These are phyloP conservation scores for Rosa hybrid DNA, from an alignment of 331 rosid species.

Conservation along the genomic window DNA sequence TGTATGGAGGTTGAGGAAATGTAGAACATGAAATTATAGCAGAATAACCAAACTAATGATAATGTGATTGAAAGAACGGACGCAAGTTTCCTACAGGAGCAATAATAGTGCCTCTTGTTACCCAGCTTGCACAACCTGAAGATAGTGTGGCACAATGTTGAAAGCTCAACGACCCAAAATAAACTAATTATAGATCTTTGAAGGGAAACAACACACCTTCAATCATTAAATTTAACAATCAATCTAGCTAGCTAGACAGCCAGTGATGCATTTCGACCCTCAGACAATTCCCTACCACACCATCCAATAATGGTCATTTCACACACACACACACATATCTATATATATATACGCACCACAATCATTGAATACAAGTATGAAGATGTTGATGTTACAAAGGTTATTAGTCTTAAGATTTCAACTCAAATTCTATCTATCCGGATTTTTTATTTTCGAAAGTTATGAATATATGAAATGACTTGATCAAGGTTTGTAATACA, in stretches of 20 bases:
- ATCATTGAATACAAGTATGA: constrained; percentile 16
- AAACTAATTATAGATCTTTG: constrained; percentile 24
- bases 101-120: constrained; percentile 12
- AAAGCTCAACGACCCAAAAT: constrained; percentile 33
- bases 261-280: constrained; percentile 11
- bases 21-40: not conserved
- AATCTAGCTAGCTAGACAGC: not conserved
- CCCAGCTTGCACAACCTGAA: constrained; percentile 13
- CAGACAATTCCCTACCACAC: constrained; percentile 23
- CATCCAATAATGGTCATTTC: constrained; percentile 17
- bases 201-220: constrained; percentile 29
- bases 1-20: not conserved
- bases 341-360: not conserved
- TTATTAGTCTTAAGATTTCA: not conserved
- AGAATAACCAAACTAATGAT: not conserved
- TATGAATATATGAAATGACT: not conserved
- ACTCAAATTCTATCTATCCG: not conserved
- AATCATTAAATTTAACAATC: constrained; percentile 13
- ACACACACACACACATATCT: not conserved
- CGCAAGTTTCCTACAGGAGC: not conserved
- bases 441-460: not conserved
- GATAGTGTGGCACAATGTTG: constrained; percentile 20
- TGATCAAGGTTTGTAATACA: not conserved
- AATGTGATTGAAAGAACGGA: no score
- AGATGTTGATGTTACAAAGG: not conserved